These are phyloP conservation scores for Tetracladium setigerum DNA, from an alignment of 495 filamentous ascomycete genomes.

Conservation along the genomic window DNA sequence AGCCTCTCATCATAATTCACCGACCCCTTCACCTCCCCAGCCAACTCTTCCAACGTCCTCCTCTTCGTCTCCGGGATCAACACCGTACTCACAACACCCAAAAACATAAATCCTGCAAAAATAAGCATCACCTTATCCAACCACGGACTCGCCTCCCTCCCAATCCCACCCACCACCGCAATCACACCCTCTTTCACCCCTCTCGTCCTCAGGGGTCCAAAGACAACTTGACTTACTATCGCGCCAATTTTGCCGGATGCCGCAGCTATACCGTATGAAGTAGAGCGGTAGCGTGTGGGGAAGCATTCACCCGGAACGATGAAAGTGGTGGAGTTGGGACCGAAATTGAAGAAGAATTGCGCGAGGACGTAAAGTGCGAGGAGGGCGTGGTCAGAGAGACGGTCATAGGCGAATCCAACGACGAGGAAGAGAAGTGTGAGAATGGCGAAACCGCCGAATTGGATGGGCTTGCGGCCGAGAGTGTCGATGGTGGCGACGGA, in stretches of 20 bases:
- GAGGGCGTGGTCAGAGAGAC: constrained; percentile 36
- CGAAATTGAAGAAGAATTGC: constrained; percentile 84
- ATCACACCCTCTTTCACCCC: constrained; percentile 47
- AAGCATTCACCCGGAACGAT: constrained; percentile 87
- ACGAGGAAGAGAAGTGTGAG: constrained; percentile 67
- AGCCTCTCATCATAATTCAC: constrained; percentile 22
- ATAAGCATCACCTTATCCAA: constrained; percentile 76
- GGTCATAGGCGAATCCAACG: constrained; percentile 65
- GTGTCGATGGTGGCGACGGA: constrained; percentile 63
- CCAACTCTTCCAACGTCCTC: constrained; percentile 24
- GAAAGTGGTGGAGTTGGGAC: constrained; percentile 83
- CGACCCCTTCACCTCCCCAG: constrained; percentile 17
- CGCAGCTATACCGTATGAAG: constrained; percentile 80
- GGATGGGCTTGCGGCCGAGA: constrained; percentile 63
- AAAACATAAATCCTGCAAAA: constrained; percentile 73
- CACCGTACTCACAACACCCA: constrained; percentile 55
- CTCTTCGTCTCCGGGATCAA: constrained; percentile 73
- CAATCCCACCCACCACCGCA: too few relatives aligned
- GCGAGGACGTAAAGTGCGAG: constrained; percentile 63
- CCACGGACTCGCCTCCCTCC: constrained; percentile 44
- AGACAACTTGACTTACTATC: constrained; percentile 49
- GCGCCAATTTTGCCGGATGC: constrained; percentile 79
- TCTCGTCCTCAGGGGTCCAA: constrained; percentile 42
- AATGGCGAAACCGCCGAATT: constrained; percentile 59
- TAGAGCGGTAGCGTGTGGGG: constrained; percentile 79